Percentiles rank a stretch among this genome's conserved stretches.
phyloP scores from a whole-genome alignment of 2,329 filamentous ascomycete species.

The Trichoderma sp. region DNA sequence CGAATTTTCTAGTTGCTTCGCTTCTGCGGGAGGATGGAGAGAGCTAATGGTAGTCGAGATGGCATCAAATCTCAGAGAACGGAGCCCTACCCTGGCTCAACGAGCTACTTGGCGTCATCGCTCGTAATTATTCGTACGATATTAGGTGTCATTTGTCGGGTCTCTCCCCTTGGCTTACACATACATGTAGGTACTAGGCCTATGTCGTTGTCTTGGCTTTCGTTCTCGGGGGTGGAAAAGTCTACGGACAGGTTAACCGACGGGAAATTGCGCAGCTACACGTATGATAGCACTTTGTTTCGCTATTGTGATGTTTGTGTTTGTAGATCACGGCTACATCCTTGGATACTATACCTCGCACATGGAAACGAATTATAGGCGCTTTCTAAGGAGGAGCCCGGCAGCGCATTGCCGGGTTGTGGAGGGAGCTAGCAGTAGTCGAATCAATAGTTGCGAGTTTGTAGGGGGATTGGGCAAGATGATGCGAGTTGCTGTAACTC shows the following conservation, averaged over 20 bases:
- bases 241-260: not conserved
- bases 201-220: not conserved
- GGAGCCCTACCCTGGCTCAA: not conserved
- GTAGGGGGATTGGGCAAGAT: not conserved
- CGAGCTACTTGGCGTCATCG: not conserved
- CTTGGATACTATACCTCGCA: not conserved
- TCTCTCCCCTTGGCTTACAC: not conserved
- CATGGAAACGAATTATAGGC: not conserved
- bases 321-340: not conserved
- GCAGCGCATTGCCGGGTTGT: not conserved
- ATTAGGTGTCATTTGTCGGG: not conserved
- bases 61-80: not conserved
- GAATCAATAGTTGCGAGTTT: not conserved
- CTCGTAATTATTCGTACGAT: not conserved
- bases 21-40: not conserved
- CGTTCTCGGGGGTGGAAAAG: not conserved
- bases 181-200: not conserved
- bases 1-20: not conserved
- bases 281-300: not conserved
- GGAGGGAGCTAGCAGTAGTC: not conserved
- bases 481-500: not conserved
- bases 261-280: not conserved
- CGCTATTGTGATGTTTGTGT: not conserved
- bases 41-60: not conserved
- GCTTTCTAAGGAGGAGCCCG: not conserved